These are phyloP conservation scores for Penicillium sp. DNA, from an alignment of 2,329 filamentous ascomycete species.

Conservation along the genomic window DNA sequence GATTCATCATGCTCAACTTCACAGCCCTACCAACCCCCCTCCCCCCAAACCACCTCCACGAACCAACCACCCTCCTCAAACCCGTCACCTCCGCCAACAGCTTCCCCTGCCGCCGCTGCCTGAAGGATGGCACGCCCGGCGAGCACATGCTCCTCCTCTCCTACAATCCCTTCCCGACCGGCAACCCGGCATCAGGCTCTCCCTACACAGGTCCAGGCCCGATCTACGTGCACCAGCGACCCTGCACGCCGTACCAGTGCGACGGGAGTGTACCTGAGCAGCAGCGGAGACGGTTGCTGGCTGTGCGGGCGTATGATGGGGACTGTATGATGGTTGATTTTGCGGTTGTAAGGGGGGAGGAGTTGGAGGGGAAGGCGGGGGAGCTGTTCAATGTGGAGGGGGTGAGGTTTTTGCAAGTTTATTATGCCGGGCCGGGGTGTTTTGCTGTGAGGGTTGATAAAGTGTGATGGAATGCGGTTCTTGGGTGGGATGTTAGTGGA, in stretches of 20 bases:
- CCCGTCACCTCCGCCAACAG: not conserved
- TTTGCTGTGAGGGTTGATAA: slow-evolving; percentile 6
- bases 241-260: slow-evolving; percentile 1
- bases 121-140: not conserved
- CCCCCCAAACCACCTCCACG: too few relatives aligned
- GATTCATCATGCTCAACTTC: slow-evolving; percentile 6
- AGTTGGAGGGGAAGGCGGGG: not conserved
- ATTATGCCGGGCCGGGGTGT: slow-evolving; percentile 8
- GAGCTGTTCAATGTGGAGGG: not conserved
- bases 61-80: not conserved
- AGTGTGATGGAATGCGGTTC: not conserved
- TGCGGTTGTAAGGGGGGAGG: slow-evolving; percentile 1
- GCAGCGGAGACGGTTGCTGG: not conserved
- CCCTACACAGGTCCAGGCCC: slow-evolving; percentile 2
- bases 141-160: slow-evolving; percentile 6
- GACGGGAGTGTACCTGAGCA: slow-evolving; percentile 4
- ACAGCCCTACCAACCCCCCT: slow-evolving; percentile 10
- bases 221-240: not conserved
- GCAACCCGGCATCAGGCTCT: not conserved
- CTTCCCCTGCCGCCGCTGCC: slow-evolving; percentile 5
- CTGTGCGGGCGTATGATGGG: slow-evolving; percentile 2
- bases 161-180: not conserved
- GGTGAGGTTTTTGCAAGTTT: slow-evolving; percentile 4
- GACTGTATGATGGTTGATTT: slow-evolving; percentile 2
- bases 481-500: not conserved